A percentile compares a stretch with the other conserved stretches of the same genome.
Conservation (phyloP, 2,329 filamentous ascomycete species). For the Penicillium occitanis region DNA sequence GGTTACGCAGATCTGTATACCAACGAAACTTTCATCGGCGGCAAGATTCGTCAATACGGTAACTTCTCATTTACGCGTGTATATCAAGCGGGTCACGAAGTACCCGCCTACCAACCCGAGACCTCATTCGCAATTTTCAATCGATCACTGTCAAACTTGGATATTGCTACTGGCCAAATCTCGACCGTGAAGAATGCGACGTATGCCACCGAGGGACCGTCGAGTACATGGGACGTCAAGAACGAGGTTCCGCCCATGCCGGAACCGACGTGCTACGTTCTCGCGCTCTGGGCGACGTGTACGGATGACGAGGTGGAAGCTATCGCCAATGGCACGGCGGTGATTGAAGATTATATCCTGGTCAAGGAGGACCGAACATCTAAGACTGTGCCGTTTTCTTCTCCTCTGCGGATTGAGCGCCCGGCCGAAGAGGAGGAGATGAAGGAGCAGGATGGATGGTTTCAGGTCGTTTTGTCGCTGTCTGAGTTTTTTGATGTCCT, state of each 20-base stretch:
- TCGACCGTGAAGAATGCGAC: slow-evolving; percentile 35
- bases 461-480: background rate
- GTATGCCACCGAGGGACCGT: slow-evolving; percentile 44
- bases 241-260: slow-evolving; percentile 45
- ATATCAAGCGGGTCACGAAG: slow-evolving; percentile 50
- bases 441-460: background rate
- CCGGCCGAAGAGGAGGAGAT: background rate
- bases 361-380: slow-evolving; percentile 29
- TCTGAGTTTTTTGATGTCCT: slow-evolving; percentile 6
- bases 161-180: slow-evolving; percentile 56
- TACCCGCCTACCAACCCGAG: slow-evolving; percentile 57
- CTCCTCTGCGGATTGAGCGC: background rate
- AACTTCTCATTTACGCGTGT: slow-evolving; percentile 53
- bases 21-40: slow-evolving; percentile 47
- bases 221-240: slow-evolving; percentile 46
- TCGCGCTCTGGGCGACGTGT: slow-evolving; percentile 41
- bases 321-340: slow-evolving; percentile 47
- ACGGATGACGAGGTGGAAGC: slow-evolving; percentile 43
- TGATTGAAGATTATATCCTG: slow-evolving; percentile 50
- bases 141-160: slow-evolving; percentile 52
- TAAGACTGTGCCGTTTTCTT: background rate
- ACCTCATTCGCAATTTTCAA: slow-evolving; percentile 56
- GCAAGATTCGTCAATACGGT: slow-evolving; percentile 49
- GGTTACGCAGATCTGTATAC: slow-evolving; percentile 51
- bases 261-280: slow-evolving; percentile 48